Conservation (phyloP, 1,139 yeast genomes). For the Komagataea norvegica region DNA sequence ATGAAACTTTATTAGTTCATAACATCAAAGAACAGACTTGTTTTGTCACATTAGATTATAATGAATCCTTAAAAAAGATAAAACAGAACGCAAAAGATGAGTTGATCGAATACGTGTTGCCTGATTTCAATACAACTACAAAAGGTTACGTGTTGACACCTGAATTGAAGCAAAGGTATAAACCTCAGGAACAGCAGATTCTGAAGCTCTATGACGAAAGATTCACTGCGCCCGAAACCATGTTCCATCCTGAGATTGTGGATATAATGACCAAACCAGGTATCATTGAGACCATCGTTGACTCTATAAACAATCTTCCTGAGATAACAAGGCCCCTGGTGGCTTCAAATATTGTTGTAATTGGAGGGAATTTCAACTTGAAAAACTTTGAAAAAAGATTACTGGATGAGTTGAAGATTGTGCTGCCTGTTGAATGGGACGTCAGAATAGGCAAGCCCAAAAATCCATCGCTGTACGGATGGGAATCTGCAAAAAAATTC, state of each 20-base stretch:
- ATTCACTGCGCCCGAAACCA: conserved; percentile 80
- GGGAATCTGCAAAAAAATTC: conserved; percentile 55
- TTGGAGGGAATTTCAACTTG: conserved; percentile 78
- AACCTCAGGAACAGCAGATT: conserved; percentile 54
- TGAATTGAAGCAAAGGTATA: conserved; percentile 27
- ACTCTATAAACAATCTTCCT: conserved; percentile 67
- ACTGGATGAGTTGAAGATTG: conserved; percentile 54
- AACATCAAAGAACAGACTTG: conserved; percentile 80
- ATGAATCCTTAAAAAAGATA: conserved; percentile 44
- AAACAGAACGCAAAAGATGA: conserved; percentile 28
- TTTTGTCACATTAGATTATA: conserved; percentile 67
- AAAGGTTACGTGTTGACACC: conserved; percentile 57
- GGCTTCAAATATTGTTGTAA: conserved; percentile 70
- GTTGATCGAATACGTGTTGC: conserved; percentile 69
- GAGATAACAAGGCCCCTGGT: conserved; percentile 71
- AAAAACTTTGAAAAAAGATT: conserved; percentile 65
- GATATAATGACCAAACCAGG: conserved; percentile 72
- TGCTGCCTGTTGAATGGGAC: conserved; percentile 63
- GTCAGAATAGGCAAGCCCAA: conserved; percentile 47
- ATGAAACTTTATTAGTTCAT: conserved; percentile 81
- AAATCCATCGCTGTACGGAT: conserved; percentile 44
- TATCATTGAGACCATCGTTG: conserved; percentile 64
- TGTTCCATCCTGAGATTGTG: conserved; percentile 82
- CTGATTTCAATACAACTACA: conserved; percentile 78
- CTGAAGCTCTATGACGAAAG: conserved; percentile 74